Evolutionary conservation across 192 early-diverging fungal species (phyloP).

Genomic region (Spizellomyces sp.): DNA sequence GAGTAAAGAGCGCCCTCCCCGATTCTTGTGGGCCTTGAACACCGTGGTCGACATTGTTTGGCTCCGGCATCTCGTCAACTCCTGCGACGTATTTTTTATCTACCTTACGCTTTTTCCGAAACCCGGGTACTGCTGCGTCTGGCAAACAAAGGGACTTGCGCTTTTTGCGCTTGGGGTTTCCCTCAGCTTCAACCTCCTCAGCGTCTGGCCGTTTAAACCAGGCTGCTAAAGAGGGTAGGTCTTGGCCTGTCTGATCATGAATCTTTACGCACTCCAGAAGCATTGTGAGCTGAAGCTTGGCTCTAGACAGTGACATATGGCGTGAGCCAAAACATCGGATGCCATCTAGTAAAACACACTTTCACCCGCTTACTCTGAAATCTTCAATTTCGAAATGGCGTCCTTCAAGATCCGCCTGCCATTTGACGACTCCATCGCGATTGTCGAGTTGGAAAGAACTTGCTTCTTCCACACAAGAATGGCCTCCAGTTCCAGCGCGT

Average conservation of each 20-base stretch:
- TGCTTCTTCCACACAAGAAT: too few species aligned
- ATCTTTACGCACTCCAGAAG: conserved; percentile 18
- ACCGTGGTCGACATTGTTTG: not conserved
- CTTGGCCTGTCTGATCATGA: not conserved
- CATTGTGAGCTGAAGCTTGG: conserved; percentile 21
- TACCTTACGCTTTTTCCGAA: not conserved
- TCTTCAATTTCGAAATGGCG: not conserved
- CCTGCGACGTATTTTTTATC: not conserved
- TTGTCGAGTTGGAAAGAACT: too few species aligned
- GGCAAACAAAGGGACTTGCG: not conserved
- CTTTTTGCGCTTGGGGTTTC: not conserved
- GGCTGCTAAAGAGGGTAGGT: conserved; percentile 2
- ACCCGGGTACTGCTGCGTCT: not conserved
- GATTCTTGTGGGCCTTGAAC: not conserved
- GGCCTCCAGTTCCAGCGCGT: too few species aligned
- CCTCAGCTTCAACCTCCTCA: not conserved
- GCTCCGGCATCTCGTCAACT: not conserved
- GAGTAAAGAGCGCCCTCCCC: not conserved
- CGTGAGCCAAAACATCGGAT: too few species aligned
- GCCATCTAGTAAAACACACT: too few species aligned
- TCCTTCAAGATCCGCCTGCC: not conserved
- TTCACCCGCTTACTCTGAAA: conserved; percentile 4
- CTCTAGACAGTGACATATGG: not conserved
- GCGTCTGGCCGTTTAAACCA: not conserved
- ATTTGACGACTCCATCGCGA: too few species aligned